A percentile compares a stretch with the other conserved stretches of the same genome.
These are phyloP conservation scores for Circinella umbellata DNA, from an alignment of 371 early-diverging fungal genomes.

Conservation along the genomic window DNA sequence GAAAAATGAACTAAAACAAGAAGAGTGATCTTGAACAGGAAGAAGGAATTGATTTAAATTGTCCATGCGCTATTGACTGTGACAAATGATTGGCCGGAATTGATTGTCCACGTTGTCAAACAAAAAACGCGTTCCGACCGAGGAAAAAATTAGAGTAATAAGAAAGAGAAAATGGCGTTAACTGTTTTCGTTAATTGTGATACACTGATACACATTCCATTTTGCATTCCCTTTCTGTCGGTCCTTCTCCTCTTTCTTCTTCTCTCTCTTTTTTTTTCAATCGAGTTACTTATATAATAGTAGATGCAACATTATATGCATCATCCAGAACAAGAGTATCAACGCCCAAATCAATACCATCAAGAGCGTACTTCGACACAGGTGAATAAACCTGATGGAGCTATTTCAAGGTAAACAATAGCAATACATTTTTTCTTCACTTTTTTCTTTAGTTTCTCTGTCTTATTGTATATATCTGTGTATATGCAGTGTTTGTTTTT, in stretches of 20 bases:
- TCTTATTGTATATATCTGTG: neutral
- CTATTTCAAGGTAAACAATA: neutral
- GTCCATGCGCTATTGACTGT: neutral
- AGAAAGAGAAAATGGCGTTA: neutral
- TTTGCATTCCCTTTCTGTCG: neutral
- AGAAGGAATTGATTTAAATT: neutral
- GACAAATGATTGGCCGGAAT: neutral
- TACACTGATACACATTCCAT: neutral
- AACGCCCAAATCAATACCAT: neutral
- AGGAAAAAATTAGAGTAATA: too few species aligned
- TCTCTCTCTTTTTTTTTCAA: neutral
- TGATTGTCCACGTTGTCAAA: conserved; percentile 1
- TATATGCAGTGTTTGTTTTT: neutral
- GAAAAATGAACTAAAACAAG: neutral
- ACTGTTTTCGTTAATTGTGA: conserved; percentile 3
- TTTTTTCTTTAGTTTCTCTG: neutral
- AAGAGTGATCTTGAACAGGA: neutral
- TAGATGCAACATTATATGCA: neutral
- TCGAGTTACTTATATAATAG: neutral
- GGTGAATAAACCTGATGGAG: conserved; percentile 2
- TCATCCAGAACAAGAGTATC: neutral
- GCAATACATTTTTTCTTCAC: neutral
- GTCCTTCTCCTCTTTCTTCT: neutral
- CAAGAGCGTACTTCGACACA: neutral
- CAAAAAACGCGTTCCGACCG: neutral